These are phyloP conservation scores for Raffaelea ambrosiae DNA, from an alignment of 2,329 filamentous ascomycete species.

Conservation along the genomic window DNA sequence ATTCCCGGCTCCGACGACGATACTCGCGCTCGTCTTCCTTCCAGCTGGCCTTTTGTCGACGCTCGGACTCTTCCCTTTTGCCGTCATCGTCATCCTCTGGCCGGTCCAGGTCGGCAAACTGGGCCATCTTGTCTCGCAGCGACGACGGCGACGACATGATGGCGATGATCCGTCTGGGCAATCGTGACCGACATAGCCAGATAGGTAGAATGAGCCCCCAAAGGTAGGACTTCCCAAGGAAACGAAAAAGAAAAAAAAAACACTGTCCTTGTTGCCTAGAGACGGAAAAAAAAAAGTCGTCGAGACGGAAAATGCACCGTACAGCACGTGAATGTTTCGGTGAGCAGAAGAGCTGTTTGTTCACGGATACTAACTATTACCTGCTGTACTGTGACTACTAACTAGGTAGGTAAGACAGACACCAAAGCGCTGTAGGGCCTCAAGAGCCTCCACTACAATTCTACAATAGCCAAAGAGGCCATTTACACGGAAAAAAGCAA, in stretches of 20 bases:
- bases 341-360: not conserved
- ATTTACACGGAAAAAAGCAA: no score
- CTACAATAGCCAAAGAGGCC: no score
- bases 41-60: not conserved
- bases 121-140: conserved; percentile 6
- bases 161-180: not conserved
- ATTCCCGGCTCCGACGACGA: not conserved
- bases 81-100: conserved; percentile 1
- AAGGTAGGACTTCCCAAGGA: no score
- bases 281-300: not conserved
- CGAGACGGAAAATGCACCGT: no score
- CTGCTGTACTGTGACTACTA: no score
- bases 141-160: not conserved
- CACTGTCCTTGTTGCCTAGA: not conserved
- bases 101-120: conserved; percentile 6
- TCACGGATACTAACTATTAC: not conserved
- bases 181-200: no score
- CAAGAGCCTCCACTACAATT: no score
- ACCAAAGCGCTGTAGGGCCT: no score
- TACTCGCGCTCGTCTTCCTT: not conserved
- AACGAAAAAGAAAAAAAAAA: not conserved
- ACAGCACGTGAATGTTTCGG: not conserved
- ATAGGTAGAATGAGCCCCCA: no score
- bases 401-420: no score
- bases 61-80: not conserved